Conservation (phyloP, 75 land plant genomes). For the Chamaecyparis obtusa region DNA sequence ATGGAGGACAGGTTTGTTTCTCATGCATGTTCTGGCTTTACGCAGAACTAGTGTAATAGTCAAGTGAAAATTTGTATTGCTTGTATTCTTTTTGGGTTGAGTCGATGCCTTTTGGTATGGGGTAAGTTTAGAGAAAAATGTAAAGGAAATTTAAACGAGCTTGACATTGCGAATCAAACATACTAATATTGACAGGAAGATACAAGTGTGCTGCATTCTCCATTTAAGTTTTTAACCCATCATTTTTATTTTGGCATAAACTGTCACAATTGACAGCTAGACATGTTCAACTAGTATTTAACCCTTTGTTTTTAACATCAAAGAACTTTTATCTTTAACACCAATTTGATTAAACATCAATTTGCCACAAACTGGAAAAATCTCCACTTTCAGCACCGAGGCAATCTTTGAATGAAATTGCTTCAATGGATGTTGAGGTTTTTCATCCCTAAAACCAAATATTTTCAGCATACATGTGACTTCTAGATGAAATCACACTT, state of each 20-base stretch:
- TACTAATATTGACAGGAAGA: not conserved
- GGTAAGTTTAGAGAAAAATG: not conserved
- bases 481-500: no score
- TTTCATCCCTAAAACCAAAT: no score
- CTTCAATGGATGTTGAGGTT: no score
- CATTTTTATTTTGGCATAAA: not conserved
- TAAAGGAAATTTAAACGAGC: not conserved
- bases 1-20: constrained; percentile 24
- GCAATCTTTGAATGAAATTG: no score
- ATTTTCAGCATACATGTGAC: no score
- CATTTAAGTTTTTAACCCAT: not conserved
- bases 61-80: not conserved
- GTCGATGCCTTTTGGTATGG: not conserved
- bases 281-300: not conserved
- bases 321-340: no score
- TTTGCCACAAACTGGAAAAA: no score
- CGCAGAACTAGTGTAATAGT: not conserved
- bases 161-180: not conserved
- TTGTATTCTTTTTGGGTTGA: not conserved
- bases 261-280: not conserved
- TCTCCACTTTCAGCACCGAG: no score
- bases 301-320: no score
- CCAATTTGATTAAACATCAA: no score
- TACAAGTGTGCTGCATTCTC: not conserved
- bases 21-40: not conserved